Percentiles rank a stretch among this genome's conserved stretches.
Evolutionary conservation across 2,329 filamentous ascomycete species (phyloP).

Genomic region (Hysterium pulicare): DNA sequence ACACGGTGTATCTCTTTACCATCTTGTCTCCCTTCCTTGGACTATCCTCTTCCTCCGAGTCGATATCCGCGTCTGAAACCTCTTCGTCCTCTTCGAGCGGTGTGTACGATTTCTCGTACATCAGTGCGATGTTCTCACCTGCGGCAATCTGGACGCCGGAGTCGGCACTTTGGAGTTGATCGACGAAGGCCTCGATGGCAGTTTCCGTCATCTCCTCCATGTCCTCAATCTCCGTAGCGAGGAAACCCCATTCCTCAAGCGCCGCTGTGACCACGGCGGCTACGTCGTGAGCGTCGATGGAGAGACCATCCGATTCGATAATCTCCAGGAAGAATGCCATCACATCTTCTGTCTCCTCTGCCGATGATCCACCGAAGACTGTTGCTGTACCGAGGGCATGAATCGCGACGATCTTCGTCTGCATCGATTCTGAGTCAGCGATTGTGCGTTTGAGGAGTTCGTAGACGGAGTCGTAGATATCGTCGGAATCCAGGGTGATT

Average conservation of each 20-base stretch:
- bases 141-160: conserved; percentile 72
- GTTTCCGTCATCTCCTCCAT: conserved; percentile 67
- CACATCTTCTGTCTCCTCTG: conserved; percentile 65
- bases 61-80: conserved; percentile 46
- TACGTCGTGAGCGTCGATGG: conserved; percentile 68
- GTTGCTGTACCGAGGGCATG: conserved; percentile 68
- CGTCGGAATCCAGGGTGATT: conserved; percentile 63
- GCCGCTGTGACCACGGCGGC: conserved; percentile 69
- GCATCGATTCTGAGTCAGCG: conserved; percentile 62
- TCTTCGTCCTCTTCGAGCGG: conserved; percentile 57
- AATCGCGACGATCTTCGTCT: conserved; percentile 68
- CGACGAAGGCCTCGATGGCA: conserved; percentile 76
- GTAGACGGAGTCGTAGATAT: conserved; percentile 62
- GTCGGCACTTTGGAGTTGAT: conserved; percentile 76
- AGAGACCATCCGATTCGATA: conserved; percentile 72
- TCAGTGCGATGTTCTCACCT: conserved; percentile 74
- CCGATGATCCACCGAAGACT: conserved; percentile 70
- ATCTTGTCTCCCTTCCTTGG: conserved; percentile 27
- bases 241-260: conserved; percentile 73
- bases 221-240: conserved; percentile 74
- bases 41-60: conserved; percentile 42
- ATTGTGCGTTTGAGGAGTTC: conserved; percentile 60
- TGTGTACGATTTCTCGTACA: conserved; percentile 72
- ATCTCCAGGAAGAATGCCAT: conserved; percentile 77
- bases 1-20: conserved; percentile 65